Conservation (phyloP, 345 rosid species). For the Eutrema yunnanense region DNA sequence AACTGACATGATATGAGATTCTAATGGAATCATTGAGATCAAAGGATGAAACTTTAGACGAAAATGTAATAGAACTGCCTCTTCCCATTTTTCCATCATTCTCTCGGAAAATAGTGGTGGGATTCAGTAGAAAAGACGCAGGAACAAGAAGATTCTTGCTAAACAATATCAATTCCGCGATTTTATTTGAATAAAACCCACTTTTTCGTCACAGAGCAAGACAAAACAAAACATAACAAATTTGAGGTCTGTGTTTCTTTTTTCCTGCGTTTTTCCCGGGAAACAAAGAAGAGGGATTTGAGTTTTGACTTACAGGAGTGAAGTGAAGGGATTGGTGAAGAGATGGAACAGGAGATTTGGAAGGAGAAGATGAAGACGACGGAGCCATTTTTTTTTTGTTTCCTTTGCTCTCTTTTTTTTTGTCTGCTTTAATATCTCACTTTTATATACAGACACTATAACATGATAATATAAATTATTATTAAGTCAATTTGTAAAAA, state of each 20-base stretch:
- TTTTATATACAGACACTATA: constrained; percentile 13
- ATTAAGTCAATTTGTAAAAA: constrained; percentile 18
- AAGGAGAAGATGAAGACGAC: constrained; percentile 55
- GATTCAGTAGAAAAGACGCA: background rate
- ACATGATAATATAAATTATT: constrained; percentile 13
- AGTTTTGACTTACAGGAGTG: constrained; percentile 63
- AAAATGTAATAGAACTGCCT: background rate
- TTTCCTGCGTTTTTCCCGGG: background rate
- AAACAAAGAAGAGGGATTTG: constrained; percentile 1
- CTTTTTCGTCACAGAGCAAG: background rate
- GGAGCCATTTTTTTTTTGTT: constrained; percentile 47
- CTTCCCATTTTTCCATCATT: background rate
- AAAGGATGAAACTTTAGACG: constrained; percentile 15
- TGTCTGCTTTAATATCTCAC: constrained; percentile 3
- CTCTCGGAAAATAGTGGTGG: background rate
- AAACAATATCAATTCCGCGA: background rate
- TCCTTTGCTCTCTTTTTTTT: constrained; percentile 3
- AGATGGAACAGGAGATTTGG: constrained; percentile 48
- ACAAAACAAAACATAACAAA: constrained; percentile 6
- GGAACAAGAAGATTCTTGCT: constrained; percentile 9
- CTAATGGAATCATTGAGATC: constrained; percentile 12
- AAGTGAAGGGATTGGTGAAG: constrained; percentile 51
- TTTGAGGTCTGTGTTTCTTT: background rate
- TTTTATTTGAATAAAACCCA: background rate
- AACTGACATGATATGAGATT: background rate